These are phyloP conservation scores for Lactarius sanguifluus DNA, from an alignment of 768 basidiomycete genomes.

Conservation along the genomic window DNA sequence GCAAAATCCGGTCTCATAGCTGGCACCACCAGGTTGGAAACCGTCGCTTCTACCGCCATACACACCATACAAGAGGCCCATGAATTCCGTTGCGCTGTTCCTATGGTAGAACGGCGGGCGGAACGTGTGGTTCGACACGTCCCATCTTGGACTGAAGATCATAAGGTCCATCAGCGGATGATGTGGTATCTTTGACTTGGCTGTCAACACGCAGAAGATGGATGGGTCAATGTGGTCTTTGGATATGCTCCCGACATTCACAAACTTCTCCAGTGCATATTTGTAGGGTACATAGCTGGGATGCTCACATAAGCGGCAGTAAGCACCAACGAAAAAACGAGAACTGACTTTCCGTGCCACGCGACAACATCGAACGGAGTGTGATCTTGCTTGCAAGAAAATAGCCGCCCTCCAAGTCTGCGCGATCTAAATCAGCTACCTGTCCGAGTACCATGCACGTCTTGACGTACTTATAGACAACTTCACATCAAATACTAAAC, in stretches of 20 bases:
- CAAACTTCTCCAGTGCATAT: constrained; percentile 63
- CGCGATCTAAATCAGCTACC: background rate
- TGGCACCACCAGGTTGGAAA: constrained; percentile 61
- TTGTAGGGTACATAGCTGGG: constrained; percentile 64
- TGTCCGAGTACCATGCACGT: background rate
- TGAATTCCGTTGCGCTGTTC: constrained; percentile 61
- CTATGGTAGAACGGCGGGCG: constrained; percentile 69
- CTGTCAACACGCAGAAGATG: constrained; percentile 67
- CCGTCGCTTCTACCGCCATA: constrained; percentile 64
- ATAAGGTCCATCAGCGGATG: constrained; percentile 63
- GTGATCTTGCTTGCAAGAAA: constrained; percentile 55
- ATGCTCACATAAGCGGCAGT: background rate
- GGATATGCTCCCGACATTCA: constrained; percentile 61
- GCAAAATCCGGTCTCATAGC: constrained; percentile 63
- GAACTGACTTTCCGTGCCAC: constrained; percentile 63
- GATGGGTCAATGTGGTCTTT: constrained; percentile 72
- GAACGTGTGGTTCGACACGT: constrained; percentile 58
- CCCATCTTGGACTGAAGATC: constrained; percentile 65
- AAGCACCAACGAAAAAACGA: background rate
- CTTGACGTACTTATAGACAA: constrained; percentile 10
- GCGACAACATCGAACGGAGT: constrained; percentile 74
- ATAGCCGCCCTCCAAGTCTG: constrained; percentile 56
- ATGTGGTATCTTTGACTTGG: constrained; percentile 56
- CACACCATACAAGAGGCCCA: constrained; percentile 62
- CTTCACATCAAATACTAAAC: constrained; percentile 51